A percentile compares a stretch with the other conserved stretches of the same genome.
phyloP scores from a whole-genome alignment of 1,284 basidiomycete species.

The Sanguinoderma infundibulare region DNA sequence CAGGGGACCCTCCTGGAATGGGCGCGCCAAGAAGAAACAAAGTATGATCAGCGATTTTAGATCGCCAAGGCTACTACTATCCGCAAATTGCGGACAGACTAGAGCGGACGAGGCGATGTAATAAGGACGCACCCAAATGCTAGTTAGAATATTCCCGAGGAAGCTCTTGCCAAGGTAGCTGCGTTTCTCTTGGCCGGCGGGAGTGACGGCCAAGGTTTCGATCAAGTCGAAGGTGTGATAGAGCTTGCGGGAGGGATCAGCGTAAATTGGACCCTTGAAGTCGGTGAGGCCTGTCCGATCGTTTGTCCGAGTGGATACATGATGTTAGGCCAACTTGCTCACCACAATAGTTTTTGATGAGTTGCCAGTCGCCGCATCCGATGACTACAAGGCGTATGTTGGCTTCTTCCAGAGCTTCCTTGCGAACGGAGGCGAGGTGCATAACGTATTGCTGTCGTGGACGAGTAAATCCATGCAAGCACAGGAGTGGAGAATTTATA shows the following conservation, averaged over 20 bases:
- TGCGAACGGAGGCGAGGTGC: constrained; percentile 49
- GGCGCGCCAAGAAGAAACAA: neutral
- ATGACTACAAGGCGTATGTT: constrained; percentile 54
- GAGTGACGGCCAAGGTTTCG: constrained; percentile 47
- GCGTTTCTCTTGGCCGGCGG: constrained; percentile 47
- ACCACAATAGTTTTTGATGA: constrained; percentile 61
- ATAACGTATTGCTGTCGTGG: constrained; percentile 54
- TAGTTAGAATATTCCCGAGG: constrained; percentile 41
- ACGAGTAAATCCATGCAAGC: neutral
- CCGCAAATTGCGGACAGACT: neutral
- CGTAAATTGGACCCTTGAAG: constrained; percentile 56
- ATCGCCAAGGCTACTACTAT: neutral
- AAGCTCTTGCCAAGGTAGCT: constrained; percentile 48
- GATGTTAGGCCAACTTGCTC: constrained; percentile 8
- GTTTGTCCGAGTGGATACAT: constrained; percentile 39
- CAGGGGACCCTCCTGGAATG: constrained; percentile 45
- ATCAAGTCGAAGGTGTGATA: constrained; percentile 58
- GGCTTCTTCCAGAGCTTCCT: constrained; percentile 47
- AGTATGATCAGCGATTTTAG: neutral
- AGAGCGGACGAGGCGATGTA: neutral
- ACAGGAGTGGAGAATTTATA: constrained; percentile 23
- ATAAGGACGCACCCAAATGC: constrained; percentile 49
- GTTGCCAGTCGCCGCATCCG: constrained; percentile 65
- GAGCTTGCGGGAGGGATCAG: constrained; percentile 59
- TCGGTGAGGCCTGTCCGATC: constrained; percentile 35